phyloP scores from a whole-genome alignment of 441 rosid species.

The Populus trichocarpa region DNA sequence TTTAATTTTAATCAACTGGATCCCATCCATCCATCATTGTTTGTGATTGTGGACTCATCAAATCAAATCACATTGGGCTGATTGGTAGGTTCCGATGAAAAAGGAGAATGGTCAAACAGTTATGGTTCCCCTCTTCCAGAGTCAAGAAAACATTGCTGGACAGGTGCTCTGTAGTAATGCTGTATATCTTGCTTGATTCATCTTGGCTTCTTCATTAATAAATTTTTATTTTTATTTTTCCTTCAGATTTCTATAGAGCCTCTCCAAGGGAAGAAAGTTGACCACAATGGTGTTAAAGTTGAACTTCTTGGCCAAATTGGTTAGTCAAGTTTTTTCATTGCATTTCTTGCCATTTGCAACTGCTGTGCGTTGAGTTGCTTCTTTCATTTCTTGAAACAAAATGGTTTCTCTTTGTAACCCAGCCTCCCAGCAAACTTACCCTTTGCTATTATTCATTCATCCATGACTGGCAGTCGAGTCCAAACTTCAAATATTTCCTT shows the following conservation, averaged over 20 bases:
- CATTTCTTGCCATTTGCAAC: background rate
- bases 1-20: background rate
- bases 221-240: background rate
- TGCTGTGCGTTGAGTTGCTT: no score
- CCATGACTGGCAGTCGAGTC: background rate
- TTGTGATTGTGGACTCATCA: constrained; percentile 2
- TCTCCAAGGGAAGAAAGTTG: constrained; percentile 87
- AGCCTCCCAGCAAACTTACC: background rate
- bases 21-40: background rate
- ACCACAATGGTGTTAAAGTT: constrained; percentile 90
- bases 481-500: background rate
- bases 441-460: background rate
- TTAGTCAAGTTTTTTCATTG: constrained; percentile 29
- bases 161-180: constrained; percentile 46
- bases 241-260: constrained; percentile 78
- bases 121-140: constrained; percentile 84
- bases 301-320: constrained; percentile 99
- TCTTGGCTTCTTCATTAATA: background rate
- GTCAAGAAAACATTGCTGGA: constrained; percentile 92
- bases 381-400: background rate
- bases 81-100: constrained; percentile 73
- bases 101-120: constrained; percentile 91
- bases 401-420: background rate
- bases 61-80: background rate
- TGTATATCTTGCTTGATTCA: background rate